Evolutionary conservation across 1,139 yeast genomes (phyloP), one percentile per base, ranked within the genome.

Genomic region (Hyphopichia fennica): DNA sequence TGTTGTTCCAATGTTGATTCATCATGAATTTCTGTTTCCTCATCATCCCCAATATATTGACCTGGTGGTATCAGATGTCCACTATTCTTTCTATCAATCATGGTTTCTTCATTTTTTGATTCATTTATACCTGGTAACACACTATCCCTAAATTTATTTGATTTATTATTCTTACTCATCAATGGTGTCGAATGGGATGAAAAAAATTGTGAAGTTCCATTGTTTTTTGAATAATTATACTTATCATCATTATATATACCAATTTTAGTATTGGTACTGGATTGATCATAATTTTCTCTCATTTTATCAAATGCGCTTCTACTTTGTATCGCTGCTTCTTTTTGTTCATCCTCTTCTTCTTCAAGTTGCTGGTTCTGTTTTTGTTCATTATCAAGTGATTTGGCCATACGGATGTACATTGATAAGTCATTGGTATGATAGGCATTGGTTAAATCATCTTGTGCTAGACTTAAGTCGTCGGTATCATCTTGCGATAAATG

Each of bases 121-220:
- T n/a, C n/a, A n/a, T n/a, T n/a, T n/a, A n/a, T n/a, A n/a, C n/a
- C n/a, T n/a, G n/a, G n/a, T n/a, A n/a, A n/a, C n/a, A n/a, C n/a
- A n/a, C n/a, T n/a, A n/a, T n/a, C n/a, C n/a, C n/a, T n/a, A n/a
- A n/a, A n/a, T n/a, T n/a, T n/a, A n/a, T n/a, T n/a, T n/a, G n/a
- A n/a, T n/a, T n/a, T n/a, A n/a, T n/a, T n/a, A 45, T 28, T 34
- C 37, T 46, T 42, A n/a, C 39, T 9, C 34, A 47, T 38, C 33
- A 65, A 48, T 1, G 72, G 72, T 0, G 72, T 65, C 4, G 69
- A 63, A 42, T 67, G 72, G 2, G 68, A 60, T 13, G 65, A 57
- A 9, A 60, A 49, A 32, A 46, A 41, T 10, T 47, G 44, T 23
- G 47, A 39, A 28, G 34, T 49, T 42, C 39, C 32, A 23, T 42